Conservation (phyloP, 208 protist species). For the Naegleria lovaniensis region DNA sequence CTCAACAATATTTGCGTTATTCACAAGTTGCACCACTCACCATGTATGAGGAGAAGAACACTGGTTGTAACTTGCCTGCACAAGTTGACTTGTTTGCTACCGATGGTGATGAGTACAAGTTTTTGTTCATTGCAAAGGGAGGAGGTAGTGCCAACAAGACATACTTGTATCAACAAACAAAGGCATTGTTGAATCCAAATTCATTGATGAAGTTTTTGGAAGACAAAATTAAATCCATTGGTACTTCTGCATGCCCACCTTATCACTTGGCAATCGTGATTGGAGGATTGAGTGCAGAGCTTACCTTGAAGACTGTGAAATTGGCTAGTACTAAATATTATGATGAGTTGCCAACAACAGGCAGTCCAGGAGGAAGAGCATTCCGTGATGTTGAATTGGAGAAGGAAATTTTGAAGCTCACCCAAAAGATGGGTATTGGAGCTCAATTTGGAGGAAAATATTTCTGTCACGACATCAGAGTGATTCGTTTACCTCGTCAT, state of each 20-base stretch:
- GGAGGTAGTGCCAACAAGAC: constrained; percentile 95
- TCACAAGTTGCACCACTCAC: constrained; percentile 82
- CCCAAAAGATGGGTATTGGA: constrained; percentile 81
- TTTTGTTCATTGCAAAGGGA: constrained; percentile 93
- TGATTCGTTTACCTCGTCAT: constrained; percentile 83
- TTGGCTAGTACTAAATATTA: constrained; percentile 81
- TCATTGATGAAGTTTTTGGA: constrained; percentile 78
- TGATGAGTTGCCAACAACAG: constrained; percentile 81
- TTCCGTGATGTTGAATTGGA: constrained; percentile 89
- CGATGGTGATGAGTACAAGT: constrained; percentile 84
- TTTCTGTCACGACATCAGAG: constrained; percentile 91
- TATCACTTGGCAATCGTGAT: constrained; percentile 91
- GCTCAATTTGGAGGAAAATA: constrained; percentile 97
- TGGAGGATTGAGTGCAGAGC: constrained; percentile 87
- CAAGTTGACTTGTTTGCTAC: constrained; percentile 91
- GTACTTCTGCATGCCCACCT: constrained; percentile 94
- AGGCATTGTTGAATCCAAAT: constrained; percentile 85
- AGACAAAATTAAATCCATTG: constrained; percentile 81
- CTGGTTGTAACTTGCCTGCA: constrained; percentile 88
- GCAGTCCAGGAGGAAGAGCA: constrained; percentile 65
- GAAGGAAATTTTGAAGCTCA: constrained; percentile 72
- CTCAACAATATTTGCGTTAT: constrained; percentile 85
- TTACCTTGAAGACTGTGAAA: constrained; percentile 92
- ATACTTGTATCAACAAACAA: constrained; percentile 90
- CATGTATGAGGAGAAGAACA: constrained; percentile 95